Percentiles rank a stretch among this genome's conserved stretches.
Evolutionary conservation across 2,329 filamentous ascomycete species (phyloP).

Genomic region (Aspergillus proliferans): DNA sequence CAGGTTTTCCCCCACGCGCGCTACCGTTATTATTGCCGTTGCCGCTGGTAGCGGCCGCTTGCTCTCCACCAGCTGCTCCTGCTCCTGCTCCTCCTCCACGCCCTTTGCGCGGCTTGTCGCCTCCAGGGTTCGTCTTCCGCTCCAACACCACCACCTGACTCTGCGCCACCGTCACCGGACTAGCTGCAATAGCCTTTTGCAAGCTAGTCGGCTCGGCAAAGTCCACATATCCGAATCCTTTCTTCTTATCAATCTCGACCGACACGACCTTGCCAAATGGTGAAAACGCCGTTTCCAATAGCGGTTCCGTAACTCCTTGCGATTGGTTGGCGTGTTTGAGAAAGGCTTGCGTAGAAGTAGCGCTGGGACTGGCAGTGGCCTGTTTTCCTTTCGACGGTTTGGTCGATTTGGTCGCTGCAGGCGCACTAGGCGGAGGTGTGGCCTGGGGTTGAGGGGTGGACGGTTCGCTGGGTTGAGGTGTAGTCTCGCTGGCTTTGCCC

Average conservation of each 20-base stretch:
- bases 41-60: neutral
- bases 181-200: slow-evolving; percentile 72
- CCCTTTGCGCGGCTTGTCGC: slow-evolving; percentile 27
- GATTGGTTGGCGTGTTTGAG: slow-evolving; percentile 80
- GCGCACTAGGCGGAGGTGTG: slow-evolving; percentile 10
- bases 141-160: slow-evolving; percentile 83
- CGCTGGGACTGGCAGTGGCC: slow-evolving; percentile 12
- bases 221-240: slow-evolving; percentile 89
- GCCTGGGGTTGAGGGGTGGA: slow-evolving; percentile 12
- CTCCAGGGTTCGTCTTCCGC: slow-evolving; percentile 32
- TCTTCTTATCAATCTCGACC: slow-evolving; percentile 90
- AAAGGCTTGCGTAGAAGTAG: slow-evolving; percentile 51
- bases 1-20: slow-evolving; percentile 8
- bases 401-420: slow-evolving; percentile 15
- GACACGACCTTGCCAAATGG: slow-evolving; percentile 67
- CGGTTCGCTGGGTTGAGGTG: slow-evolving; percentile 18
- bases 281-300: slow-evolving; percentile 68
- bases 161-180: slow-evolving; percentile 74
- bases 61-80: slow-evolving; percentile 5
- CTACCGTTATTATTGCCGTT: slow-evolving; percentile 2
- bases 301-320: slow-evolving; percentile 79
- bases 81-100: slow-evolving; percentile 16
- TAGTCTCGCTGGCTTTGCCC: slow-evolving; percentile 9
- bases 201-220: slow-evolving; percentile 69
- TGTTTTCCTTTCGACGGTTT: slow-evolving; percentile 26